Percentiles rank a stretch among this genome's conserved stretches.
Evolutionary conservation across 116 monocot species (phyloP).

Genomic region (Thalassia testudinum): DNA sequence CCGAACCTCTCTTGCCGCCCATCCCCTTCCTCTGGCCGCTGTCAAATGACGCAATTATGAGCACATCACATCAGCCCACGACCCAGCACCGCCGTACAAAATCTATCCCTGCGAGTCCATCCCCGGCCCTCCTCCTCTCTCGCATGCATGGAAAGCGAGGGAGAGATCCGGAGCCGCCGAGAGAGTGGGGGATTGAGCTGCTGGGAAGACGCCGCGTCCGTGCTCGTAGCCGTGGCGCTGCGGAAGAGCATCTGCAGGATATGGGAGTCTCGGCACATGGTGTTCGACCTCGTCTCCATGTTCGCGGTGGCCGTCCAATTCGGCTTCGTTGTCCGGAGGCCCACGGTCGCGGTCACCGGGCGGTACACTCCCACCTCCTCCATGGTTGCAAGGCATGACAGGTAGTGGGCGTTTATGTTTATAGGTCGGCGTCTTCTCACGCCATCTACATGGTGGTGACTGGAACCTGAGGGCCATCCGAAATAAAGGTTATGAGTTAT

Average conservation of each 20-base stretch:
- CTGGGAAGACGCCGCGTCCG: conserved; percentile 8
- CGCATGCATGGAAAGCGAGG: background rate
- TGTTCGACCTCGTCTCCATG: conserved; percentile 12
- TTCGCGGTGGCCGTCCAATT: conserved; percentile 3
- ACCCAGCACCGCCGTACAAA: too few species aligned
- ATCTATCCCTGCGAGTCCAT: too few species aligned
- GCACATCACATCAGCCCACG: too few species aligned
- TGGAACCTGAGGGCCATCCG: too few species aligned
- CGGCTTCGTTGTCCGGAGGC: conserved; percentile 2
- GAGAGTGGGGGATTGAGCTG: background rate
- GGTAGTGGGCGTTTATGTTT: too few species aligned
- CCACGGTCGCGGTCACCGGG: background rate
- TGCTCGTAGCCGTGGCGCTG: conserved; percentile 18
- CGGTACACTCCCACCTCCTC: conserved; percentile 5
- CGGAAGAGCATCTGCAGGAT: conserved; percentile 19
- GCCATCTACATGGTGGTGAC: too few species aligned
- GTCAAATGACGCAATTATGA: too few species aligned
- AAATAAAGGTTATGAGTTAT: too few species aligned
- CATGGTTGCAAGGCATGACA: conserved; percentile 10
- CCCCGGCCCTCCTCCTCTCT: background rate
- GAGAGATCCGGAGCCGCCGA: too few species aligned
- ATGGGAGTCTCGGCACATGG: conserved; percentile 7
- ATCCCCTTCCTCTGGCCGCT: too few species aligned
- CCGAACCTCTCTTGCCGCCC: too few species aligned
- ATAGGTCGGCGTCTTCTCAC: too few species aligned